Base-by-base conservation (phyloP, 1,284 basidiomycete genomes). In the Leccinum colubrinum region DNA sequence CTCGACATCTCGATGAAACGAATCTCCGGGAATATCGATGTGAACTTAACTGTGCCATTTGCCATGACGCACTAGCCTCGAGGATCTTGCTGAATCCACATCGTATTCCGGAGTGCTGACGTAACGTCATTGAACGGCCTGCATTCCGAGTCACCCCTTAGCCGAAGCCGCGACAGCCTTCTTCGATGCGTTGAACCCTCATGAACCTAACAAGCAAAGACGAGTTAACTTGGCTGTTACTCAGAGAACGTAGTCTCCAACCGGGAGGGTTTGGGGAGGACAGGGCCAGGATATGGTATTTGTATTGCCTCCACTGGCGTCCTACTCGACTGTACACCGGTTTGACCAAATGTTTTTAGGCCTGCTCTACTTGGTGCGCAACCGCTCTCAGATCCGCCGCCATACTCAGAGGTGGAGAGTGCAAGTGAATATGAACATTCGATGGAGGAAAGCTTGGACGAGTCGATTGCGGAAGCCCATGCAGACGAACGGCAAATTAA, bases 401-500 rank as follows among this genome's bases (percentile, higher is more conserved):
- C 74, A 41, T 76, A 75, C 59, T 73, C 73, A 22, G 74, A 76
- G 48, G 59, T 72, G 46, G 61, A 62, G 15, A 56, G 46, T n/a
- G 46, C 53, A 15, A 30, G 66, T 41, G 30, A 62, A 56, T 20
- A 30, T 54, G 62, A 39, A 56, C 59, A 64, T 14, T 56, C 58
- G 35, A 57, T 56, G 37, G 41, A 63, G 37, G 54, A 57, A 27
- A 55, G 35, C 20, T 56, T 50, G 30, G 48, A 56, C 22, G 64
- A 65, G 12, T 62, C 61, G n/a, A 63, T 63, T 25, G 30, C 56
- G 25, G 65, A 68, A 58, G 75, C 80, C 12, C 93, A 96, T 71
- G 77, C 77, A 4, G 94, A 96, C 72, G 94, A 96, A 75, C 85
- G 82, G 4, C 94, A 96, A 77, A 94, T 96, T 65, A 78, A 81